Evolutionary conservation across 768 basidiomycete genomes (phyloP).

Genomic region (Collybiopsis luxurians): DNA sequence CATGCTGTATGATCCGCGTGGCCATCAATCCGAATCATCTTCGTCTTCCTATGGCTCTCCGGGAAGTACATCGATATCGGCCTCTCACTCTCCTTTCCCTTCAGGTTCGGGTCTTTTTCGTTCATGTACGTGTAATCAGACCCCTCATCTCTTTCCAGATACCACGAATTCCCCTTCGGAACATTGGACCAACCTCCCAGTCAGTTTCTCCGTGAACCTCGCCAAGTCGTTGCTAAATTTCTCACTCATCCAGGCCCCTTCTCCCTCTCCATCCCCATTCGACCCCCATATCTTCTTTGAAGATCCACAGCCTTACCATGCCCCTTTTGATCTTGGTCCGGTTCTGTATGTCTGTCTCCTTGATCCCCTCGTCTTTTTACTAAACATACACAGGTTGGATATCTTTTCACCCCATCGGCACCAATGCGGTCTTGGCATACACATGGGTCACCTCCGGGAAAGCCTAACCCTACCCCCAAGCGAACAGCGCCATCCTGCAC

Average conservation of each 20-base stretch:
- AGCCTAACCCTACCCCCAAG: conserved; percentile 49
- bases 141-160: too few relatives aligned
- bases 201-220: conserved; percentile 8
- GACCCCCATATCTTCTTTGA: conserved; percentile 47
- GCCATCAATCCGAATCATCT: conserved; percentile 48
- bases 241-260: conserved; percentile 29
- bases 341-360: conserved; percentile 48
- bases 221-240: neutral
- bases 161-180: conserved; percentile 49
- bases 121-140: too few relatives aligned
- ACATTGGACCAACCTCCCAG: conserved; percentile 46
- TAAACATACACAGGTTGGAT: conserved; percentile 73
- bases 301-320: conserved; percentile 46
- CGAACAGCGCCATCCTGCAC: conserved; percentile 70
- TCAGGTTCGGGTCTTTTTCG: conserved; percentile 43
- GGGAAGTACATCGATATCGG: conserved; percentile 46
- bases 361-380: conserved; percentile 13
- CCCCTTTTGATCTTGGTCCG: conserved; percentile 58
- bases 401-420: conserved; percentile 74
- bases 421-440: conserved; percentile 70
- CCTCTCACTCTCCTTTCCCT: conserved; percentile 58
- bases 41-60: conserved; percentile 54
- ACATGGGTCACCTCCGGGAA: conserved; percentile 64
- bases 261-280: conserved; percentile 52
- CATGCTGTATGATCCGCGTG: conserved; percentile 67